Evolutionary conservation across 2,329 filamentous ascomycete genomes (phyloP), one percentile per base, ranked within the genome.

Genomic region (Cytospora paraplurivora): DNA sequence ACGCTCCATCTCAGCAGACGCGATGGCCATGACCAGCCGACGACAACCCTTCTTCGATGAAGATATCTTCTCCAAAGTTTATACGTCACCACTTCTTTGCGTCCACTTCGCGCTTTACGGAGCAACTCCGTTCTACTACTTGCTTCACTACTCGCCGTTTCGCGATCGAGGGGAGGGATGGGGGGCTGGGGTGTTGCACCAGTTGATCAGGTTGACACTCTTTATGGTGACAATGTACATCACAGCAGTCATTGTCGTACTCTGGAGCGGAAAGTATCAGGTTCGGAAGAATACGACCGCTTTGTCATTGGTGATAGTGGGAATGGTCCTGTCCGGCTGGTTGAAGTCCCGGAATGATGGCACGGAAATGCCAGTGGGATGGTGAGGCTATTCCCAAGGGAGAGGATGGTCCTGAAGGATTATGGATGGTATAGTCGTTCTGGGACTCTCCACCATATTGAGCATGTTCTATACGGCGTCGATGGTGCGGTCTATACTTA

Each of bases 41-140:
- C 61, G 57, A 7, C 58, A 63, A 38, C 15, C 57, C 15, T 8
- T 66, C 12, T 62, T 64, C 47, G 35, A 66, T 38, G 61, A 66
- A 50, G 57, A 62, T 34, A 33, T 66, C 54, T 64, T 66, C 41
- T 66, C 64, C 21, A 59, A 19, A 11, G 50, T 66, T n/a, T 56
- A 52, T 38, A 44, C 53, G 27, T 47, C 49, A 2, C 64, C 64
- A 1, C 59, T 66, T 34, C 41, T 66, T 37, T 52, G 50, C 35
- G n/a, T 64, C 33, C 61, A 61, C 41, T 64, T 57, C 27, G 64
- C 61, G n/a, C 27, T 66, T 8, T 66, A 66, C 53, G 59, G 64
- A 35, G 61, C 50, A 2, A 41, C 63, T 7, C 64, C 64, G 0
- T 52, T 64, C 32, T 60, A 61, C 61, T 66, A 64, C 50, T 57